Conservation (phyloP, 2,329 filamentous ascomycete genomes). For the Claviceps lovelessii region DNA sequence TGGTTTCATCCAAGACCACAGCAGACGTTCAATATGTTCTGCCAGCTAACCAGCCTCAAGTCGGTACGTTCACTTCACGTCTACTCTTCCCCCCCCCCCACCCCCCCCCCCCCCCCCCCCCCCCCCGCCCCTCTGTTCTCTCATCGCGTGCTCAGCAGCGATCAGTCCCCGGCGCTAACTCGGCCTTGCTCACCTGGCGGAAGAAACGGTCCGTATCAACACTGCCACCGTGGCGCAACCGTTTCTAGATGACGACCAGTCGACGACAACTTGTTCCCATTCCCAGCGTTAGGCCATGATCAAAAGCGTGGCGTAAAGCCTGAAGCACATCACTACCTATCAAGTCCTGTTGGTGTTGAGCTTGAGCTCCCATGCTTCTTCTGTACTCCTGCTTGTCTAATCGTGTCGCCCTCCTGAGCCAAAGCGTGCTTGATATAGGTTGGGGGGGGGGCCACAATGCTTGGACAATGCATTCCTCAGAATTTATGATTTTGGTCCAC, state of each 20-base stretch:
- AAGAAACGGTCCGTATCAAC: slow-evolving; percentile 16
- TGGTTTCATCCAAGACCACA: slow-evolving; percentile 13
- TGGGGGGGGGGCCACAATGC: too few relatives aligned
- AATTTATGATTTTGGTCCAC: too few relatives aligned
- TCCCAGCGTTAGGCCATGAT: slow-evolving; percentile 7
- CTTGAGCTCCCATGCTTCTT: background rate
- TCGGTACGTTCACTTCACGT: slow-evolving; percentile 10
- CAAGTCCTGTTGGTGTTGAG: background rate
- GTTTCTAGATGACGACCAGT: slow-evolving; percentile 19
- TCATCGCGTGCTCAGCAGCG: background rate
- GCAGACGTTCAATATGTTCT: slow-evolving; percentile 17
- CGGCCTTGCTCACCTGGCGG: background rate
- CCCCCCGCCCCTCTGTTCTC: background rate
- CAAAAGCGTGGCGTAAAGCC: background rate
- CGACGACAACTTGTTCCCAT: background rate
- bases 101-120: too few relatives aligned
- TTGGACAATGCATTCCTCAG: too few relatives aligned
- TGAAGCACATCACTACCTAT: background rate
- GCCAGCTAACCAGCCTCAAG: slow-evolving; percentile 14
- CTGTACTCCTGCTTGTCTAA: background rate
- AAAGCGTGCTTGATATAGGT: too few relatives aligned
- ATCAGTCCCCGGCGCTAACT: background rate
- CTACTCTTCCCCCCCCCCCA: too few relatives aligned
- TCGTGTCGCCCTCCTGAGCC: too few relatives aligned
- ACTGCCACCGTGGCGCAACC: slow-evolving; percentile 18